Conservation (phyloP, 129 eudicot species). For the Dittrichia graveolens region DNA sequence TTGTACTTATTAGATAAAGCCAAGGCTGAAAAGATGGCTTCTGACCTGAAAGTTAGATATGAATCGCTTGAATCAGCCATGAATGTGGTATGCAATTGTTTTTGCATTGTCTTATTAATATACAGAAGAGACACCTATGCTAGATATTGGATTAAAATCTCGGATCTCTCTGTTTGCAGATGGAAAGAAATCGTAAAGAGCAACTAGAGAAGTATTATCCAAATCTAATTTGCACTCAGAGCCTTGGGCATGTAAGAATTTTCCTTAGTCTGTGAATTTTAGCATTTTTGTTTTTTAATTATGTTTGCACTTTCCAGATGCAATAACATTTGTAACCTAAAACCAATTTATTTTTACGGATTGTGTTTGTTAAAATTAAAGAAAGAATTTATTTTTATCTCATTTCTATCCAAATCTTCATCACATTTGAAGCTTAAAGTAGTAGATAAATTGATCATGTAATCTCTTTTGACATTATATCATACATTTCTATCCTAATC, state of each 20-base stretch:
- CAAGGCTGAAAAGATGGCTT: slow-evolving; percentile 63
- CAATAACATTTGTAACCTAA: background rate
- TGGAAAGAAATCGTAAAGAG: slow-evolving; percentile 74
- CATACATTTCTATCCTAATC: background rate
- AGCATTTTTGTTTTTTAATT: background rate
- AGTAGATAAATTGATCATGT: background rate
- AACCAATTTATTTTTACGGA: background rate
- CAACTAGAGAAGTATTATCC: slow-evolving; percentile 89
- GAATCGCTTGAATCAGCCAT: slow-evolving; percentile 78
- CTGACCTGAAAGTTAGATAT: slow-evolving; percentile 68
- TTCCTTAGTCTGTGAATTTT: slow-evolving; percentile 6
- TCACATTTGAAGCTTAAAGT: background rate
- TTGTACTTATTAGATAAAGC: slow-evolving; percentile 63
- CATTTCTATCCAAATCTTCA: background rate
- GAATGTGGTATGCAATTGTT: slow-evolving; percentile 51
- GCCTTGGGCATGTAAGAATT: slow-evolving; percentile 75
- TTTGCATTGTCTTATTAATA: background rate
- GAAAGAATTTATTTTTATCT: background rate
- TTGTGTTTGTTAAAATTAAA: background rate
- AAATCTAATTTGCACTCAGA: slow-evolving; percentile 86
- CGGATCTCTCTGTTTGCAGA: slow-evolving; percentile 45
- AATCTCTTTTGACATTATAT: background rate
- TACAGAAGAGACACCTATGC: background rate
- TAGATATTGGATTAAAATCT: slow-evolving; percentile 1
- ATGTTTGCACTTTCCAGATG: background rate